Percentiles rank a stretch among this genome's conserved stretches.
Conservation (phyloP, 2,329 filamentous ascomycete genomes). For the Aspergillus bombycis region DNA sequence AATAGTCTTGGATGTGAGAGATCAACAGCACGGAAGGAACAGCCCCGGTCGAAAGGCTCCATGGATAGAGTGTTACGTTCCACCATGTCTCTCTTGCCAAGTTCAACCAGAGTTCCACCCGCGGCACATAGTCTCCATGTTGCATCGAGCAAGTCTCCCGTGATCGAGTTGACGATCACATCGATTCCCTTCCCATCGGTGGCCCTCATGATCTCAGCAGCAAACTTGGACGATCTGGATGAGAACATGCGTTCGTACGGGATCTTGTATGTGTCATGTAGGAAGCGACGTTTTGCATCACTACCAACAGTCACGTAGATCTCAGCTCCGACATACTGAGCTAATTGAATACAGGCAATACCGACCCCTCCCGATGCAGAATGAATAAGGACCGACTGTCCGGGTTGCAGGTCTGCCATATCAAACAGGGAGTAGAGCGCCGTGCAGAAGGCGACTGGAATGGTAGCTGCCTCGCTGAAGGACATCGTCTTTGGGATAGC, state of each 20-base stretch:
- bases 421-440: slow-evolving; percentile 28
- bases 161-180: slow-evolving; percentile 18
- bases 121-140: slow-evolving; percentile 27
- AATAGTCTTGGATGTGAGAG: slow-evolving; percentile 11
- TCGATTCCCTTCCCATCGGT: slow-evolving; percentile 29
- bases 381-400: slow-evolving; percentile 27
- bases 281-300: slow-evolving; percentile 20
- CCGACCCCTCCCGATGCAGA: slow-evolving; percentile 25
- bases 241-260: slow-evolving; percentile 27
- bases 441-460: slow-evolving; percentile 28
- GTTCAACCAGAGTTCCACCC: slow-evolving; percentile 25
- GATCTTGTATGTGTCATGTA: slow-evolving; percentile 19
- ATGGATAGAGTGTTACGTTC: slow-evolving; percentile 17
- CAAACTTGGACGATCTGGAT: slow-evolving; percentile 23
- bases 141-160: slow-evolving; percentile 17
- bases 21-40: slow-evolving; percentile 22
- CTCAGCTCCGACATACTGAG: slow-evolving; percentile 10
- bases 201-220: slow-evolving; percentile 15
- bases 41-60: slow-evolving; percentile 18
- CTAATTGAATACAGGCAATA: slow-evolving; percentile 24
- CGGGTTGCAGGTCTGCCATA: slow-evolving; percentile 19
- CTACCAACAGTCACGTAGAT: slow-evolving; percentile 26
- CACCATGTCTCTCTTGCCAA: slow-evolving; percentile 24
- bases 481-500: slow-evolving; percentile 31
- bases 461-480: slow-evolving; percentile 31